Conservation (phyloP, 495 filamentous ascomycete genomes). For the Rusavskia elegans region DNA sequence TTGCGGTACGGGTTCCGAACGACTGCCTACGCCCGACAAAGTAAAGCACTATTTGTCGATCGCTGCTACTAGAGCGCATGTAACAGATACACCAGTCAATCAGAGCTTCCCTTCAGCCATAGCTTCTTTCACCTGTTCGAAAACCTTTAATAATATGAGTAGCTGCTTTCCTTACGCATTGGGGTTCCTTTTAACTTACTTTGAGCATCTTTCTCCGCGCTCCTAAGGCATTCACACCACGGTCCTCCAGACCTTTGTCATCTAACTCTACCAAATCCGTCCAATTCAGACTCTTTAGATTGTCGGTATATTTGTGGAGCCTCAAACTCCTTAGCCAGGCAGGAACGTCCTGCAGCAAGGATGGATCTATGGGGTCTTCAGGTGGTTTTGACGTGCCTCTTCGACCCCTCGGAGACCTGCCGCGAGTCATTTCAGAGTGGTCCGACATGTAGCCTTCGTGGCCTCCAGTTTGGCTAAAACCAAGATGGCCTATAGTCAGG, state of each 20-base stretch:
- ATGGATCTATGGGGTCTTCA: slow-evolving; percentile 88
- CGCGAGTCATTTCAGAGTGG: slow-evolving; percentile 76
- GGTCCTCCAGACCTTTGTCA: slow-evolving; percentile 83
- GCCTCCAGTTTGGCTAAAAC: slow-evolving; percentile 37
- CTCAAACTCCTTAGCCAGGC: slow-evolving; percentile 88
- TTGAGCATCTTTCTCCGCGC: slow-evolving; percentile 97
- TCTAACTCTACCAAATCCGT: slow-evolving; percentile 82
- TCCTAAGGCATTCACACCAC: slow-evolving; percentile 88
- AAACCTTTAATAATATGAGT: slow-evolving; percentile 38
- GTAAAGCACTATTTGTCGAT: too few species aligned
- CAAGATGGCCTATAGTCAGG: slow-evolving; percentile 62
- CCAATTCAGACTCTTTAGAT: slow-evolving; percentile 95
- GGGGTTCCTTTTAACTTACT: slow-evolving; percentile 31
- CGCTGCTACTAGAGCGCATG: too few species aligned
- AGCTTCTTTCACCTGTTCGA: slow-evolving; percentile 83
- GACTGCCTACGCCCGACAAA: too few species aligned
- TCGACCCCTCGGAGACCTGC: slow-evolving; percentile 81
- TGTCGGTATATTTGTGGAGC: slow-evolving; percentile 96
- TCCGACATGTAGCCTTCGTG: slow-evolving; percentile 88
- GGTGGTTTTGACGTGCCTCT: slow-evolving; percentile 93
- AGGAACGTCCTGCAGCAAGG: slow-evolving; percentile 85
- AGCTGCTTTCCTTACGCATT: background rate
- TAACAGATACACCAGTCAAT: too few species aligned
- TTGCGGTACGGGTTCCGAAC: too few species aligned
- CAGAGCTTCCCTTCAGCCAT: slow-evolving; percentile 50